Evolutionary conservation across 805 yeast species (phyloP), one percentile per base, ranked within the genome.

Genomic region (Ogataea chonburiensis): DNA sequence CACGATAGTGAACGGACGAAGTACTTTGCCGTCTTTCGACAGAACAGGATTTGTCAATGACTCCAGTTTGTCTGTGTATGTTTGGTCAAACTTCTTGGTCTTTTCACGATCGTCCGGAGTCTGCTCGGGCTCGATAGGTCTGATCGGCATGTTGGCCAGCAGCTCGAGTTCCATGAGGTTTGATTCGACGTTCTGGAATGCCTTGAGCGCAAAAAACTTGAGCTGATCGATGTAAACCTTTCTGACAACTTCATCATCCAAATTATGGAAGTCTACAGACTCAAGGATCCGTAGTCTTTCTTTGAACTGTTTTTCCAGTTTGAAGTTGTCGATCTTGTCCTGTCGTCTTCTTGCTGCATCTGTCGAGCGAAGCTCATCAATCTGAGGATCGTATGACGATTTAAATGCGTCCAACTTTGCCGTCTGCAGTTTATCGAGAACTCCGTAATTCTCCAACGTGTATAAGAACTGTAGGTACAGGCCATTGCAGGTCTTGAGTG

Each of bases 1-100:
- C 10, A 78, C 76, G 12, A 91, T 70, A 0, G 91, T 84, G 60
- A 91, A 93, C 8, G 97, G 97, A 49, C 83, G 74, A 20, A 85
- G 60, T 5, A 91, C 81, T 56, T 81, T 83, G 3, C 98, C 98
- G 24, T 74, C 74, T 38, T 77, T 74, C 0, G 86, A 73, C 5
- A 87, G 49, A 26, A 86, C 52, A 0, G 81, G 83, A 17, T 61
- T 62, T 17, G 67, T 63, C 16, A 72, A 49, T 5, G 42, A 17
- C 50, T 84, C 93, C 5, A 86, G 49, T 42, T 68, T 78, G 5
- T 85, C 80, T 0, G 94, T 82, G 52, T 71, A 85, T 0, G 75
- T 76, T 6, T 66, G 63, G 42, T 73, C 54, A 34, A 49, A 49
- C 20, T 34, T 40, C 38, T 35, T 38, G 13, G 26, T 40, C 37